Base-by-base conservation (phyloP, 2,329 filamentous ascomycete genomes). In the Botrytis medusae region DNA sequence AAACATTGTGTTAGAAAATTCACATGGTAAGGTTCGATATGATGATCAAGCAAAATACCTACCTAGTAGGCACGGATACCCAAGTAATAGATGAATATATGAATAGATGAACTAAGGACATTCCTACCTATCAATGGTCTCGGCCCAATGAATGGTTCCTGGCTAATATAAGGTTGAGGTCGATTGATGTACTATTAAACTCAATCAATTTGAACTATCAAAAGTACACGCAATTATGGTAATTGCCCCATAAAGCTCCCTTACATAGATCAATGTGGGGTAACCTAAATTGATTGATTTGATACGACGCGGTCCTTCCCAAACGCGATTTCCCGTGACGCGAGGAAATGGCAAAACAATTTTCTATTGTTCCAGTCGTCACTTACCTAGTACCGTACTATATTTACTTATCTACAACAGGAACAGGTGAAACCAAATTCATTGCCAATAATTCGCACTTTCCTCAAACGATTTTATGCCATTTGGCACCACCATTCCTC, bases 401-500 rank as follows among this genome's bases (percentile, higher is more conserved):
- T 69, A 70, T 62, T 29, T 37, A 60, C 32, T 40, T 32, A n/a
- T 16, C 68, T 40, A 37, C 20, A 20, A 70, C 68, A 62, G 67
- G 12, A 69, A 44, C 2, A 51, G 25, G 32, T 34, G 75, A 73
- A 18, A 74, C 69, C 74, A 71, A 72, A 42, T 70, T 48, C 72
- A 73, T 75, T 71, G 72, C 61, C 69, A 75, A 74, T 65, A 70
- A 62, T 54, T 32, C 29, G 48, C 62, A 69, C 48, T 57, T 72
- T 72, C 51, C 51, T 7, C 67, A 62, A 73, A 74, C 76, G 73
- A 78, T 79, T 81, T 79, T 77, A 81, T 81, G 80, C 77, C 75
- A 77, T 72, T 77, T 78, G 77, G 79, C 72, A 69, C 74, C 61
- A 69, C 69, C 59, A 73, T 61, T 63, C 76, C 76, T 76, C 75